phyloP scores from a whole-genome alignment of 345 rosid genomes.

The Melaleuca alternifolia region DNA sequence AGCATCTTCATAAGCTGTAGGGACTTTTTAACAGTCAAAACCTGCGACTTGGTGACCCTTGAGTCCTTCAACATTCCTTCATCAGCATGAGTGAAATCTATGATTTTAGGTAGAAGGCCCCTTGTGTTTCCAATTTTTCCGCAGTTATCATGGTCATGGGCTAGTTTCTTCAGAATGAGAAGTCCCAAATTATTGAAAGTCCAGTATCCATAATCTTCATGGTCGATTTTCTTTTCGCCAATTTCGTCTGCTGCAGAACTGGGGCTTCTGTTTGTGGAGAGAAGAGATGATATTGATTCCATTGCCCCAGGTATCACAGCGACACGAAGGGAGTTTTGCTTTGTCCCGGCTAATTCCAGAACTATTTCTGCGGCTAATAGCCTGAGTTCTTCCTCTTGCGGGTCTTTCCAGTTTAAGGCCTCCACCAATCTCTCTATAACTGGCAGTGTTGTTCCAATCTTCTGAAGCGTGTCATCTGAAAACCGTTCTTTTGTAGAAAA shows the following conservation, averaged over 20 bases:
- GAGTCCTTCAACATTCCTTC: slow-evolving; percentile 36
- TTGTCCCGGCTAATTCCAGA: slow-evolving; percentile 51
- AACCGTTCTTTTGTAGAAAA: slow-evolving; percentile 24
- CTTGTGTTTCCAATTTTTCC: slow-evolving; percentile 78
- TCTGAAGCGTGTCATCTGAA: slow-evolving; percentile 68
- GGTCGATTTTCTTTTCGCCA: slow-evolving; percentile 42
- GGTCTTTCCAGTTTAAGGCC: slow-evolving; percentile 76
- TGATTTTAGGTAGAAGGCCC: slow-evolving; percentile 66
- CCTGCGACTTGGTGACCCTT: slow-evolving; percentile 29
- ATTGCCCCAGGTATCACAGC: slow-evolving; percentile 73
- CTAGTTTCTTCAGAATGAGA: slow-evolving; percentile 57
- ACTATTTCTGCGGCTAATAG: slow-evolving; percentile 57
- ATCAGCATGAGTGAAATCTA: slow-evolving; percentile 58
- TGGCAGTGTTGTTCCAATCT: slow-evolving; percentile 48
- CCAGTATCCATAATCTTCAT: slow-evolving; percentile 36
- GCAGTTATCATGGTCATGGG: slow-evolving; percentile 68
- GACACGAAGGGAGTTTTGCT: slow-evolving; percentile 58
- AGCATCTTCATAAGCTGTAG: slow-evolving; percentile 67
- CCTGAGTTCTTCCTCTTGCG: slow-evolving; percentile 64
- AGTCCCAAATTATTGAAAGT: slow-evolving; percentile 69
- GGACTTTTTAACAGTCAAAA: slow-evolving; percentile 52
- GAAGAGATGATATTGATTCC: slow-evolving; percentile 80
- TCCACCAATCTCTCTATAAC: slow-evolving; percentile 69
- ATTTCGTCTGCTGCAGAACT: slow-evolving; percentile 42
- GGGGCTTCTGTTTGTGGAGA: slow-evolving; percentile 33